These are phyloP conservation scores for Bullera alba DNA, from an alignment of 768 basidiomycete species.

Conservation along the genomic window DNA sequence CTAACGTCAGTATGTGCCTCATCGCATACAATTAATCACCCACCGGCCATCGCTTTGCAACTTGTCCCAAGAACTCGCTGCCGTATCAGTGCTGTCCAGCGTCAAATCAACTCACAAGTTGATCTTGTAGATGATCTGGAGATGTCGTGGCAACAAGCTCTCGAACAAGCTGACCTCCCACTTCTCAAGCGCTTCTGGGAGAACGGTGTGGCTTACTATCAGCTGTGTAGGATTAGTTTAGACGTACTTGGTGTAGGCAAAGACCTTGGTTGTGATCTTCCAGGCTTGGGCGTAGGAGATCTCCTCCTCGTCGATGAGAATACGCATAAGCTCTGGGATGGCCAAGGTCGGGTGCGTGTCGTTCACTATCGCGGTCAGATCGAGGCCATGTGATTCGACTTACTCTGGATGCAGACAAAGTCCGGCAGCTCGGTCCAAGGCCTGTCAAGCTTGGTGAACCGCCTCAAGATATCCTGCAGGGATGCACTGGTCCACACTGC, in stretches of 20 bases:
- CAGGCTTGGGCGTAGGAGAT: slow-evolving; percentile 76
- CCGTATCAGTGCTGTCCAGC: slow-evolving; percentile 4
- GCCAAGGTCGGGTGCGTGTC: slow-evolving; percentile 93
- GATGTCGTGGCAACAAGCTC: slow-evolving; percentile 68
- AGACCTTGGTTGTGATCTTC: slow-evolving; percentile 79
- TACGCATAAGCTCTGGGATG: slow-evolving; percentile 89
- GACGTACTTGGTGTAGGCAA: slow-evolving; percentile 86
- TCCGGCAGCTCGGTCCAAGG: slow-evolving; percentile 75
- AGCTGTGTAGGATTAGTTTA: slow-evolving; percentile 2
- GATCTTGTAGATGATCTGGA: slow-evolving; percentile 35
- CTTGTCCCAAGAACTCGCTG: slow-evolving; percentile 53
- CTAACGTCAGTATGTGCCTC: neutral
- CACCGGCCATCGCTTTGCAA: slow-evolving; percentile 80
- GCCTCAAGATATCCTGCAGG: slow-evolving; percentile 82
- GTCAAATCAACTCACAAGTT: slow-evolving; percentile 18
- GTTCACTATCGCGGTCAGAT: slow-evolving; percentile 20
- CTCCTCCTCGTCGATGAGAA: slow-evolving; percentile 81
- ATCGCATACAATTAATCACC: neutral
- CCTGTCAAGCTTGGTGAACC: slow-evolving; percentile 75
- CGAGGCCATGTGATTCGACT: neutral
- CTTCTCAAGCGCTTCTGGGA: slow-evolving; percentile 65
- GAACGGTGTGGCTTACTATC: slow-evolving; percentile 51
- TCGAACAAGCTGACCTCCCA: slow-evolving; percentile 86
- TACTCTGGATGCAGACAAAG: slow-evolving; percentile 71
- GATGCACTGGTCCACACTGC: slow-evolving; percentile 59